Conservation (phyloP, 2,329 filamentous ascomycete species). For the Karstenula rhodostoma region DNA sequence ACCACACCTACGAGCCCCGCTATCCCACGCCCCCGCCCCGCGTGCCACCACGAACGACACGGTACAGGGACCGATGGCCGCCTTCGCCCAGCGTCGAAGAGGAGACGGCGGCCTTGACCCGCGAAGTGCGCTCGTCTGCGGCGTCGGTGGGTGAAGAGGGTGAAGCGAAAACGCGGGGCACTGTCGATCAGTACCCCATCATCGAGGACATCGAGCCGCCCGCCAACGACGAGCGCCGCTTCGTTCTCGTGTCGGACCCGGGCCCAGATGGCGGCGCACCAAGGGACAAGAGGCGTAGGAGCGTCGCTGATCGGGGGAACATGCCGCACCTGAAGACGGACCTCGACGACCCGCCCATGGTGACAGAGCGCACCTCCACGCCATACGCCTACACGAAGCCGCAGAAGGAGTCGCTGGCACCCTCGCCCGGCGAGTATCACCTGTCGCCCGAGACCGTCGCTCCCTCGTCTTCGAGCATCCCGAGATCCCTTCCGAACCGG, state of each 20-base stretch:
- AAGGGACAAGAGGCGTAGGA: constrained; percentile 35
- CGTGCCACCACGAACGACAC: constrained; percentile 26
- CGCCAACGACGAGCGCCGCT: constrained; percentile 70
- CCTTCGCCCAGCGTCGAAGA: constrained; percentile 75
- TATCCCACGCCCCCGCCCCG: constrained; percentile 32
- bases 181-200: constrained; percentile 73
- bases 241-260: constrained; percentile 63
- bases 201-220: constrained; percentile 66
- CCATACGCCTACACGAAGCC: constrained; percentile 56
- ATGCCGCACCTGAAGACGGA: constrained; percentile 47
- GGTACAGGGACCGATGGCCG: constrained; percentile 54
- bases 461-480: constrained; percentile 43
- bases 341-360: constrained; percentile 48
- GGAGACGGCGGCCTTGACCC: constrained; percentile 68
- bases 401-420: constrained; percentile 40
- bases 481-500: constrained; percentile 34
- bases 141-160: constrained; percentile 50
- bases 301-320: constrained; percentile 46
- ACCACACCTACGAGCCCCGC: constrained; percentile 44
- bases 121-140: constrained; percentile 61
- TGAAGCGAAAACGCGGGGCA: constrained; percentile 68
- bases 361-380: constrained; percentile 52
- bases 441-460: constrained; percentile 60
- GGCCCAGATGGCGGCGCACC: constrained; percentile 19
- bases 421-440: constrained; percentile 52